Evolutionary conservation across 169 alveolate genomes (phyloP).

Genomic region (Plasmodium vinckei): DNA sequence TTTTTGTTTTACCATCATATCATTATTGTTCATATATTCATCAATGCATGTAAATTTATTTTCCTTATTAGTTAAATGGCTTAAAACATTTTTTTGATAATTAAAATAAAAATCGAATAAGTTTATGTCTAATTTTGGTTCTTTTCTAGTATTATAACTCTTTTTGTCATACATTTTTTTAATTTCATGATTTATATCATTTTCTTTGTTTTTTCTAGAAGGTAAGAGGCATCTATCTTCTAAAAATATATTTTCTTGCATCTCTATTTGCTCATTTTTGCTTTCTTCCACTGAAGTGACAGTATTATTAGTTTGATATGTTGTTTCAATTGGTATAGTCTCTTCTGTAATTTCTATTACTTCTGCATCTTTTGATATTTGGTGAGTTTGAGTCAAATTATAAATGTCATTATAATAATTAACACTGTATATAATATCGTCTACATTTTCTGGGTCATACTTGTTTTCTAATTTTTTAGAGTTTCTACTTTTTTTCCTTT

Average conservation of each 20-base stretch:
- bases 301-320: neutral
- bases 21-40: conserved; percentile 36
- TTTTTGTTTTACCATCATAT: conserved; percentile 59
- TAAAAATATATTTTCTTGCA: too few relatives aligned
- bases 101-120: conserved; percentile 62
- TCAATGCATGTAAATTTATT: conserved; percentile 63
- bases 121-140: conserved; percentile 17
- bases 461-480: neutral
- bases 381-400: conserved; percentile 4
- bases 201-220: neutral
- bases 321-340: neutral
- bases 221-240: neutral
- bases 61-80: conserved; percentile 39
- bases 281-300: too few relatives aligned
- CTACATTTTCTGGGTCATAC: conserved; percentile 28
- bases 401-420: conserved; percentile 68
- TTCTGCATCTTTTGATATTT: neutral
- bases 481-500: conserved; percentile 1
- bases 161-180: neutral
- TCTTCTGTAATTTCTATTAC: neutral
- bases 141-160: neutral
- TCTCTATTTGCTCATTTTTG: too few relatives aligned
- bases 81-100: conserved; percentile 52
- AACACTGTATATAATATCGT: conserved; percentile 39
- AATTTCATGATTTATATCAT: too few relatives aligned